These are phyloP conservation scores for Coniochaeta prunicola DNA, from an alignment of 2,329 filamentous ascomycete species.

Conservation along the genomic window DNA sequence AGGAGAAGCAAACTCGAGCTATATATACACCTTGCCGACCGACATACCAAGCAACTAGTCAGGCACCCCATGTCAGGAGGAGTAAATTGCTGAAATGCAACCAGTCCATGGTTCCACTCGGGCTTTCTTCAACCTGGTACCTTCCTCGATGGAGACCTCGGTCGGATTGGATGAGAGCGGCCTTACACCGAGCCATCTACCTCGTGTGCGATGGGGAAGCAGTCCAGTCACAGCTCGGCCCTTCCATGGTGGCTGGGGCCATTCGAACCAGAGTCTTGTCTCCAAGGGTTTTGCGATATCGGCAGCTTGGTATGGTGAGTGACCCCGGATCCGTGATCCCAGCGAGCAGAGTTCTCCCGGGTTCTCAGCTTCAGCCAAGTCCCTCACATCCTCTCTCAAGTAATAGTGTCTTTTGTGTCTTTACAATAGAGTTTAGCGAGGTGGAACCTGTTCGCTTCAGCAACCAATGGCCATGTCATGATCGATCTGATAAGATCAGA, in stretches of 20 bases:
- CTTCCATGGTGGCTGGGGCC: not conserved
- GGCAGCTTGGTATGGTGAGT: not conserved
- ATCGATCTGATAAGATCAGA: constrained; percentile 1
- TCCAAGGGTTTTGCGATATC: not conserved
- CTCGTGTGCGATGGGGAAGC: not conserved
- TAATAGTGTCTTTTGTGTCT: not conserved
- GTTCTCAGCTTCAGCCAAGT: not conserved
- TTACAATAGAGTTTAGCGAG: not conserved
- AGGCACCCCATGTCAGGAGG: not conserved
- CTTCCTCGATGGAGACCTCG: not conserved
- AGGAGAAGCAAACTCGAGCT: not conserved
- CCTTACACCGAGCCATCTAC: not conserved
- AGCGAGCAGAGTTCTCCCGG: not conserved
- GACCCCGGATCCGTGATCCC: not conserved
- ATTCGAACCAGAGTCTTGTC: not conserved
- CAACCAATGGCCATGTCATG: not conserved
- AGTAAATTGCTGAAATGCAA: not conserved
- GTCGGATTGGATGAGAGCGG: not conserved
- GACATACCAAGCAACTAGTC: not conserved
- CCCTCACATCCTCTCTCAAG: not conserved
- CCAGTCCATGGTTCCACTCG: no score
- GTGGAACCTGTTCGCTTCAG: not conserved
- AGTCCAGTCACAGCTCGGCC: not conserved
- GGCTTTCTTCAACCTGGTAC: not conserved
- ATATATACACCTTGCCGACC: not conserved